phyloP scores from a whole-genome alignment of 352 stramenopile species.

The Phytopythium litorale region DNA sequence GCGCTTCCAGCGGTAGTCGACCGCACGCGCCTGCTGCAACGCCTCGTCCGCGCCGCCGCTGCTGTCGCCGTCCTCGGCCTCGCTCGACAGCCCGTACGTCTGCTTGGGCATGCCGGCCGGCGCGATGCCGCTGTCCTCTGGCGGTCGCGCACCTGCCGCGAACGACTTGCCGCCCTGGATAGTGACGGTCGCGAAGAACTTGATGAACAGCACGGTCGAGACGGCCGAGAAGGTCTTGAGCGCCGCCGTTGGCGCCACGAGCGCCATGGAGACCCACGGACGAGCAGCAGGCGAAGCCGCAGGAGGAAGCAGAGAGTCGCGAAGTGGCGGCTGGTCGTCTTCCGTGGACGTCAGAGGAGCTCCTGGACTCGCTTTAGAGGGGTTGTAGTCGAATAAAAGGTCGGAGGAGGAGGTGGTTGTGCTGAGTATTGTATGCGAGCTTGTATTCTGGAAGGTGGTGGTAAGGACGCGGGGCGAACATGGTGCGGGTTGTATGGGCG shows the following conservation, averaged over 20 bases:
- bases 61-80: conserved; percentile 14
- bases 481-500: background rate
- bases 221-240: conserved; percentile 32
- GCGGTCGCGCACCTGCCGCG: conserved; percentile 24
- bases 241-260: conserved; percentile 19
- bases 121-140: conserved; percentile 27
- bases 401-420: background rate
- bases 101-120: conserved; percentile 22
- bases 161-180: conserved; percentile 39
- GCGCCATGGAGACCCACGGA: conserved; percentile 2
- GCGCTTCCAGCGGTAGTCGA: conserved; percentile 38
- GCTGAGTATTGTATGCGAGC: background rate
- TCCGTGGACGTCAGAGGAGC: too few relatives aligned
- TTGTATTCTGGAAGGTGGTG: background rate
- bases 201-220: conserved; percentile 28
- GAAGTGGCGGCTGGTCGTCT: too few relatives aligned
- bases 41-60: conserved; percentile 4
- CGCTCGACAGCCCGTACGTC: conserved; percentile 24
- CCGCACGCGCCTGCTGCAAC: conserved; percentile 16
- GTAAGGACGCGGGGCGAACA: background rate
- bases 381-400: background rate
- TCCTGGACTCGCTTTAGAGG: too few relatives aligned
- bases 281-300: background rate
- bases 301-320: background rate
- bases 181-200: conserved; percentile 25